phyloP scores from a whole-genome alignment of 345 rosid species.

The sweet orange (Citrus sinensis) region DNA sequence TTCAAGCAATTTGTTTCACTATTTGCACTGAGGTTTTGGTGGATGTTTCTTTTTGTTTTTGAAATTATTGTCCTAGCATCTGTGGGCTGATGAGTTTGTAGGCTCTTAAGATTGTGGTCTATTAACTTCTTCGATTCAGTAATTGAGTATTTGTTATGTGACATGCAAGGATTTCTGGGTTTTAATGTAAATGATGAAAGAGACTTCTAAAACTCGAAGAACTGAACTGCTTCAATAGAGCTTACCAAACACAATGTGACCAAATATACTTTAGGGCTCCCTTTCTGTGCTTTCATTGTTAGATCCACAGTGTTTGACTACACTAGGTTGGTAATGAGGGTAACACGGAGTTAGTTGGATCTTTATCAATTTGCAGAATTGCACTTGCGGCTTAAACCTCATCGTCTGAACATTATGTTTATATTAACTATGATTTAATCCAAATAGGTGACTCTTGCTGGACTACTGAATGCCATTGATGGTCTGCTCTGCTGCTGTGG shows the following conservation, averaged over 20 bases:
- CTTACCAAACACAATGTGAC: neutral
- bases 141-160: neutral
- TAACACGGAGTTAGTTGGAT: no score
- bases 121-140: neutral
- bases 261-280: neutral
- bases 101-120: neutral
- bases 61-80: neutral
- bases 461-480: constrained; percentile 37
- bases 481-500: constrained; percentile 47
- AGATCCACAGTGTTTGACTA: neutral
- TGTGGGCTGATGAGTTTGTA: neutral
- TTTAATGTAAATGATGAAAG: neutral
- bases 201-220: neutral
- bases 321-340: neutral
- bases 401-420: neutral
- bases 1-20: neutral
- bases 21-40: neutral
- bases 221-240: neutral
- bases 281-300: neutral
- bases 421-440: neutral
- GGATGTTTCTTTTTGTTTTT: neutral
- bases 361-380: neutral
- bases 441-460: constrained; percentile 33
- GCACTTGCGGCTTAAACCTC: neutral
- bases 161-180: neutral